Evolutionary conservation across 306 rosid genomes (phyloP).

Genomic region (Cicer pinnatifidum): DNA sequence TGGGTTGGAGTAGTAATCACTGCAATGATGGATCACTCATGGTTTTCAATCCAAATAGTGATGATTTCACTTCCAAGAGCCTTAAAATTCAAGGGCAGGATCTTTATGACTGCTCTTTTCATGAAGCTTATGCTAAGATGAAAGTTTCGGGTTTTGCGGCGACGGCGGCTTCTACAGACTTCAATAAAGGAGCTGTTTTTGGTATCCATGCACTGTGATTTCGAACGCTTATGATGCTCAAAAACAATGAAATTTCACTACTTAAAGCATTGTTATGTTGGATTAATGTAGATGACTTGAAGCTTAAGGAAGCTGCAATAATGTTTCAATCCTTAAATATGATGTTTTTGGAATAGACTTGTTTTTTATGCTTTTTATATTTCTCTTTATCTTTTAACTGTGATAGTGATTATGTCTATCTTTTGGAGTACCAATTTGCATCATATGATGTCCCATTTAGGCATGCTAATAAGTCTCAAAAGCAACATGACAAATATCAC

Average conservation of each 20-base stretch:
- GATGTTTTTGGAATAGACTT: conserved; percentile 33
- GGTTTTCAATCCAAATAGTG: conserved; percentile 58
- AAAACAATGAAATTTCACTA: conserved; percentile 29
- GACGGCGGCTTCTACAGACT: conserved; percentile 54
- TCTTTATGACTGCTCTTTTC: conserved; percentile 54
- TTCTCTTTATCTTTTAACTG: conserved; percentile 1
- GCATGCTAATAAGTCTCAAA: conserved; percentile 35
- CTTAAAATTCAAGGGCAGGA: conserved; percentile 55
- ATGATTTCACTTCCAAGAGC: conserved; percentile 51
- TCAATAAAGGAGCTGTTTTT: conserved; percentile 49
- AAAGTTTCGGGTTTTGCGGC: conserved; percentile 51
- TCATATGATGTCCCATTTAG: conserved; percentile 44
- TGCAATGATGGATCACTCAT: conserved; percentile 50
- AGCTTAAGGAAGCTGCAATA: conserved; percentile 38
- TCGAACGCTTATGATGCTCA: conserved; percentile 45
- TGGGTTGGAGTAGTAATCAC: conserved; percentile 50
- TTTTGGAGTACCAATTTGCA: conserved; percentile 39
- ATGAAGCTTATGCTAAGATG: conserved; percentile 60
- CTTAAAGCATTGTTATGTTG: conserved; percentile 43
- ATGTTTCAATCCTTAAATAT: conserved; percentile 43
- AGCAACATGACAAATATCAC: conserved; percentile 32
- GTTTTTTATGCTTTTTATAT: conserved; percentile 25
- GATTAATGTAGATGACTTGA: conserved; percentile 50
- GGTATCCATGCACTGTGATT: conserved; percentile 49
- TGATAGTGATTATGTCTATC: conserved; percentile 35